Evolutionary conservation across 106 monocot species (phyloP).

Genomic region (Phalaenopsis aphrodite): DNA sequence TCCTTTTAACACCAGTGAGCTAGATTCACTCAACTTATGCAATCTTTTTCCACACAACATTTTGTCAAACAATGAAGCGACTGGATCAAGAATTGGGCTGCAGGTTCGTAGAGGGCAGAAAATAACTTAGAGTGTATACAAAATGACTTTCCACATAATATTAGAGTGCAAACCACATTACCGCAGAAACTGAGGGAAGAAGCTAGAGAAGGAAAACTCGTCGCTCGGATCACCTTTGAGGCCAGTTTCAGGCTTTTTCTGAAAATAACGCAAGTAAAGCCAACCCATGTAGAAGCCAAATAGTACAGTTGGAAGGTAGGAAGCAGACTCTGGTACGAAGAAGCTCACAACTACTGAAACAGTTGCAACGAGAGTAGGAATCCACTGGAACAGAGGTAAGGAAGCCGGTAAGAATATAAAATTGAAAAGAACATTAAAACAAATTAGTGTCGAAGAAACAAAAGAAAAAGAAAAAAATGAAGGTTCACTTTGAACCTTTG

Average conservation of each 20-base stretch:
- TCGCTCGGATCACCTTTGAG: constrained; percentile 98
- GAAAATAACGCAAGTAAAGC: constrained; percentile 91
- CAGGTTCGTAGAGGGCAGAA: constrained; percentile 4
- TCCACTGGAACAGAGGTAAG: constrained; percentile 40
- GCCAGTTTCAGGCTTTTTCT: constrained; percentile 75
- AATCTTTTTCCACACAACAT: constrained; percentile 72
- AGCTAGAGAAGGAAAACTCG: constrained; percentile 84
- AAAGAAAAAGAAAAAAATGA: background rate
- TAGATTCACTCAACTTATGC: constrained; percentile 29
- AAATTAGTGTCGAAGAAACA: background rate
- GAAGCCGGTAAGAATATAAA: constrained; percentile 6
- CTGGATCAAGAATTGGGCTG: constrained; percentile 77
- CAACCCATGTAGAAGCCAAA: constrained; percentile 91
- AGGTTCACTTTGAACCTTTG: constrained; percentile 39
- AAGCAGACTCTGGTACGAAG: constrained; percentile 36
- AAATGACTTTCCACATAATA: background rate
- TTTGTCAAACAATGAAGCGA: constrained; percentile 71
- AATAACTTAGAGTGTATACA: constrained; percentile 4
- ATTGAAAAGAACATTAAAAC: background rate
- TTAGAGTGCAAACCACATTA: constrained; percentile 11
- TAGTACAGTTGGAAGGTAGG: constrained; percentile 65
- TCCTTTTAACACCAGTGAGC: constrained; percentile 33
- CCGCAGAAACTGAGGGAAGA: constrained; percentile 86
- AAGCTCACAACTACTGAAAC: constrained; percentile 53
- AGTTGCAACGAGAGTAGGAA: constrained; percentile 60